Evolutionary conservation across 2,329 filamentous ascomycete genomes (phyloP), one percentile per base, ranked within the genome.

Genomic region (Sporothrix dimorphospora): DNA sequence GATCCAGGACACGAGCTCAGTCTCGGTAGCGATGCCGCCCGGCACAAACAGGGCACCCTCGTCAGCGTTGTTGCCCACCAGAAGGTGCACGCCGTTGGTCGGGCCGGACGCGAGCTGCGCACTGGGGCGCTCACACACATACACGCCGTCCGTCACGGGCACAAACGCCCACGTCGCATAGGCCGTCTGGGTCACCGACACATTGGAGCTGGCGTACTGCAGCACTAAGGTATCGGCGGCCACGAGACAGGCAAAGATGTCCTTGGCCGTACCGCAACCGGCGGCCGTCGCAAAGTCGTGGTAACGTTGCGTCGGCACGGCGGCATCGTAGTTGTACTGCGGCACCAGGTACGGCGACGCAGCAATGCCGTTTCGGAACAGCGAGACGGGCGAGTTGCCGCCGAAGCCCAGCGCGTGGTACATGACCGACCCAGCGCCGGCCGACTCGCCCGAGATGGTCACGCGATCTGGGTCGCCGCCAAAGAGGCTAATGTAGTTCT

Each of bases 381-480:
- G 66, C 4, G 14, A 7, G 5, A 69, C 19, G 9, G 49, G n/a
- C 16, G 55, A n/a, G 16, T 27, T 45, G 5, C 83, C 85, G 47
- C 86, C 83, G 1, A 84, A 79, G 66, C 70, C 73, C 45, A 75
- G 42, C 7, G 72, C 38, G 40, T 73, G 83, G n/a, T 84, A 80
- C 71, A 85, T 81, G 4, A 86, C 83, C 12, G 79, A 80, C 0
- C 85, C 86, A 0, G 80, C 87, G 1, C 88, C 88, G 0, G 88
- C 86, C 11, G 83, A 86, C 73, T 87, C 85, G 0, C 88, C 88
- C 72, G 83, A 83, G 21, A 89, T 82, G 0, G 86, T 88, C 0
- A 90, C 85, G 7, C 84, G 81, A 1, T 77, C 74, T 0, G 82
- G 81, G 69, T 89, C 83, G 3, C 88, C 87, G 0, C 88, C 87